Base-by-base conservation (phyloP, 306 rosid genomes). In the Ormosia emarginata region DNA sequence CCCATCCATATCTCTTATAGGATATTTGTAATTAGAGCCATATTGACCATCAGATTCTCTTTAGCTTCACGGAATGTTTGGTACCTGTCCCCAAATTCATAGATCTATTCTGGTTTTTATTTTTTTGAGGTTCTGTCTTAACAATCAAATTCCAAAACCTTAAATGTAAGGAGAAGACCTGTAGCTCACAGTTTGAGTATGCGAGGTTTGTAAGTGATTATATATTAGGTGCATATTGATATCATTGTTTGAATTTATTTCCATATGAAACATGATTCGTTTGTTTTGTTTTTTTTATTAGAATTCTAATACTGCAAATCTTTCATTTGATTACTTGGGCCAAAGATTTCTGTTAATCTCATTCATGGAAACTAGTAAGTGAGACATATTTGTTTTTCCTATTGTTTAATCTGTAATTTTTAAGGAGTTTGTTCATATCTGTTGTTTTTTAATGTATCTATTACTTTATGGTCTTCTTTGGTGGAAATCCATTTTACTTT, bases 311-410 rank as follows among this genome's bases (percentile, higher is more conserved):
- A 2, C 32, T 15, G 70, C 83, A 63, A 66, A 74, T 81, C 79
- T 67, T 65, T 80, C 4, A 18, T 81, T 81, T 68, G 62, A n/a
- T 71, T 67, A 52, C 71, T 63, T 47, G 24, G 75, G 71, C 81
- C 67, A 75, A 71, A 77, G 85, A 13, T 65, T 58, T 76, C 68
- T 66, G 64, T 44, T 77, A 24, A 24, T 71, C 66, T 79, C 86
- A 74, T 69, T 50, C 81, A 88, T 88, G 91, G 91, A 89, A 41
- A 79, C 87, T 50, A 88, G 91, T 88, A 85, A 85, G 91, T 85
- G 83, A 17, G 57, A 81, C 55, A 40, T 32, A 30, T n/a, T 40
- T 59, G 55, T 63, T 44, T 66, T 68, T 17, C 17, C n/a, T 50
- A 8, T 39, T 57, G 50, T 78, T 72, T 74, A 67, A 50, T 74